Percentiles rank a stretch among this genome's conserved stretches.
Evolutionary conservation across 2,329 filamentous ascomycete genomes (phyloP).

Genomic region (Aspergillus pseudoglaucus): DNA sequence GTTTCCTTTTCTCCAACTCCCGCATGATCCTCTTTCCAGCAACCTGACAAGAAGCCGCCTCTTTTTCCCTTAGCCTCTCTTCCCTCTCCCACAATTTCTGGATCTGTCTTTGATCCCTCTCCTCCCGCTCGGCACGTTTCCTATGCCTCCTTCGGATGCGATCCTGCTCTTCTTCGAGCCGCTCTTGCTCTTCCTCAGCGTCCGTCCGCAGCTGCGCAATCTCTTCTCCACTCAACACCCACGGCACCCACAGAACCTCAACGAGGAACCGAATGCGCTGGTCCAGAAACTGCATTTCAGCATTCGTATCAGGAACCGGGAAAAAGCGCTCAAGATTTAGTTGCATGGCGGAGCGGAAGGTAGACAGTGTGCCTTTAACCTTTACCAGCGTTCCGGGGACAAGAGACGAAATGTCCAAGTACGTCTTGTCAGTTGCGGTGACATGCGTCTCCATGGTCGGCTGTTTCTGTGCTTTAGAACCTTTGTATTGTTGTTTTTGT

Average conservation of each 20-base stretch:
- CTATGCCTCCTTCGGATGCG: conserved; percentile 22
- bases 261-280: conserved; percentile 45
- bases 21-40: conserved; percentile 23
- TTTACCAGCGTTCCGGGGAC: conserved; percentile 48
- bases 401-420: conserved; percentile 42
- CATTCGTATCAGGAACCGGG: conserved; percentile 45
- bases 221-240: conserved; percentile 44
- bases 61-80: conserved; percentile 30
- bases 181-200: conserved; percentile 34
- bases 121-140: conserved; percentile 24
- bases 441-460: conserved; percentile 10
- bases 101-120: conserved; percentile 32
- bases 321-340: conserved; percentile 49
- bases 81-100: conserved; percentile 35
- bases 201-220: conserved; percentile 38
- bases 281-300: conserved; percentile 50
- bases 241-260: conserved; percentile 47
- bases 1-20: conserved; percentile 6
- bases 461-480: conserved; percentile 12
- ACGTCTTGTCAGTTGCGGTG: conserved; percentile 24
- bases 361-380: conserved; percentile 50
- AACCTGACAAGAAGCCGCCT: conserved; percentile 24
- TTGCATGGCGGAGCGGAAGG: conserved; percentile 47
- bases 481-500: conserved; percentile 29
- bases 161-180: conserved; percentile 30